Base-by-base conservation (phyloP, 257 asterid genomes). In the Solanum sejunctum region DNA sequence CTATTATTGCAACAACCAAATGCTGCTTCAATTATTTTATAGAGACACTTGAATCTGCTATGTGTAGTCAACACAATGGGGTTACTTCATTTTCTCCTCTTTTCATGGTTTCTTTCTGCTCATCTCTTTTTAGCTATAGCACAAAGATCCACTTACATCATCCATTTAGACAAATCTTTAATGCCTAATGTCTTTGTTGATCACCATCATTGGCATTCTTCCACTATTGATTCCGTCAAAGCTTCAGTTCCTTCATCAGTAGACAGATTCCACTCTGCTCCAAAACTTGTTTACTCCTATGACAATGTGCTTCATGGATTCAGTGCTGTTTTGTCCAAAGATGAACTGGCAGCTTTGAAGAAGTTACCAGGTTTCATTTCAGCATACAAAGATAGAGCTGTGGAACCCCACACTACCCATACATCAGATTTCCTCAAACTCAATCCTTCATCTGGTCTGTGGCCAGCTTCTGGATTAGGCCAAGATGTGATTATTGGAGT, bases 391-490 rank as follows among this genome's bases (percentile, higher is more conserved):
- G 88, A 86, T 55, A 78, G 20, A 57, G n/a, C 51, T 45, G 75
- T 84, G n/a, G 82, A 45, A 45, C 70, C 77, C 10, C 80, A 87
- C 45, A 87, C 89, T 49, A 87, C 87, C 1, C 73, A 87, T 23
- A 81, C 85, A 12, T 43, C 81, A 17, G 85, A 82, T 4, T 87
- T 87, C 60, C 84, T 87, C n/a, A 67, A 67, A 4, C 89, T 87
- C 20, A 87, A 66, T 39, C 80, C 89, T 5, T 49, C 43, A 7
- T 56, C 85, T 7, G 89, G 89, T 13, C 47, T 87, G 18, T 87
- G 87, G 89, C 87, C 85, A n/a, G 87, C 84, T 55, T 84, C 87
- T 7, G 47, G 83, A 10, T 84, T 57, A 39, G 86, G 89, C 45
- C 41, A 67, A 71, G 86, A 87, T 73, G 84, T 73, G 18, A 87